These are phyloP conservation scores for Apiotrichum veenhuisii DNA, from an alignment of 1,284 basidiomycete species.

Conservation along the genomic window DNA sequence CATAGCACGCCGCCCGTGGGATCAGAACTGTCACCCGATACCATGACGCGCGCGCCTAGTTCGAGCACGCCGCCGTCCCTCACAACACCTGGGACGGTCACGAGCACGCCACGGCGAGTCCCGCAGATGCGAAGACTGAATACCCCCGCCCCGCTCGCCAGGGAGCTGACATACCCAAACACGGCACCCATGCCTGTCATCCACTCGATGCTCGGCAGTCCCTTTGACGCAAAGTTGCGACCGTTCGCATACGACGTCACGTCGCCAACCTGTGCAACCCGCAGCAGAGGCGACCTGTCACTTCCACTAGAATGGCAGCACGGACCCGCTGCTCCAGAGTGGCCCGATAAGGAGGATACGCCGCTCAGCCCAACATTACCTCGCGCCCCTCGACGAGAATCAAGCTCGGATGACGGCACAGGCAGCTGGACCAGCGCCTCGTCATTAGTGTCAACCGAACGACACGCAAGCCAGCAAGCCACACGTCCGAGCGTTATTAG, in stretches of 20 bases:
- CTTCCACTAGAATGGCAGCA: not conserved
- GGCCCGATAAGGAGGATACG: not conserved
- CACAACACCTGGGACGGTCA: slow-evolving; percentile 5
- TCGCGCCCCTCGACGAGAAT: not conserved
- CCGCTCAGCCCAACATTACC: not conserved
- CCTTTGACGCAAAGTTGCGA: slow-evolving; percentile 30
- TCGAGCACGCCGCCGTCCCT: slow-evolving; percentile 13
- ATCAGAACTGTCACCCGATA: slow-evolving; percentile 6
- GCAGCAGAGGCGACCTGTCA: not conserved
- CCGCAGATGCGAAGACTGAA: slow-evolving; percentile 4
- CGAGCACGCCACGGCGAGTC: slow-evolving; percentile 12
- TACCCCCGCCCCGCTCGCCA: slow-evolving; percentile 12
- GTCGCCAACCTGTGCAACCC: slow-evolving; percentile 2
- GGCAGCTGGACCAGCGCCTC: slow-evolving; percentile 38
- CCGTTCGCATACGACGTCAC: slow-evolving; percentile 8
- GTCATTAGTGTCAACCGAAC: slow-evolving; percentile 30
- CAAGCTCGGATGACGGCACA: slow-evolving; percentile 30
- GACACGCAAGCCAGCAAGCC: slow-evolving; percentile 24
- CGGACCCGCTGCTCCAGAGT: not conserved
- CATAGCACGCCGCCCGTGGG: slow-evolving; percentile 22
- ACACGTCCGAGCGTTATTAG: slow-evolving; percentile 21
- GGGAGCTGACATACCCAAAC: slow-evolving; percentile 23
- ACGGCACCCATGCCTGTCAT: slow-evolving; percentile 35
- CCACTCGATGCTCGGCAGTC: slow-evolving; percentile 39
- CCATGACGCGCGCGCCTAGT: slow-evolving; percentile 6